A percentile compares a stretch with the other conserved stretches of the same genome.
These are phyloP conservation scores for Chlamydomonas sp. DNA, from an alignment of 139 green algal genomes.

Conservation along the genomic window DNA sequence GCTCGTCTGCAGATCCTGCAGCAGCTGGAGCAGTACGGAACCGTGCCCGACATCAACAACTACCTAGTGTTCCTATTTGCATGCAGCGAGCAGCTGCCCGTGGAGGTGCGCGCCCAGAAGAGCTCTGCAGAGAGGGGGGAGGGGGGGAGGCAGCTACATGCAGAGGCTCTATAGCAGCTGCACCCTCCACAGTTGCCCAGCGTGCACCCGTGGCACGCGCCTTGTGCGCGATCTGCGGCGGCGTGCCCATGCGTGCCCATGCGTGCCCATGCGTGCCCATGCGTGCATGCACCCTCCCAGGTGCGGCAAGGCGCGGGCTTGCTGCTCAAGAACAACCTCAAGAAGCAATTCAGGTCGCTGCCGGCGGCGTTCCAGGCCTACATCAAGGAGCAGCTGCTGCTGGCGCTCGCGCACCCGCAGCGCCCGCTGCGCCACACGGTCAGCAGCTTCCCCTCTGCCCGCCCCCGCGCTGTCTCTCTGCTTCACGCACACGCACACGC, in stretches of 20 bases:
- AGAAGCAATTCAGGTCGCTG: slow-evolving; percentile 40
- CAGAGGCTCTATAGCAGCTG: too few relatives aligned
- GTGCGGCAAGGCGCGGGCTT: slow-evolving; percentile 87
- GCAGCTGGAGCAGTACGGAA: slow-evolving; percentile 68
- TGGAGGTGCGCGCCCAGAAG: too few relatives aligned
- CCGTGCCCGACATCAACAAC: slow-evolving; percentile 88
- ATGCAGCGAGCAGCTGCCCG: slow-evolving; percentile 48
- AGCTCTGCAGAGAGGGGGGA: too few relatives aligned
- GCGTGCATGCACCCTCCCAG: too few relatives aligned
- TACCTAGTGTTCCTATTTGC: slow-evolving; percentile 90
- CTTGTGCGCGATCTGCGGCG: too few relatives aligned
- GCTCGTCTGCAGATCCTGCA: slow-evolving; percentile 71
- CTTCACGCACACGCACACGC: background rate
- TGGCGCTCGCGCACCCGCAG: slow-evolving; percentile 46
- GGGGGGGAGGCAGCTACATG: too few relatives aligned
- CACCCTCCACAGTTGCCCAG: too few relatives aligned
- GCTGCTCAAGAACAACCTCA: slow-evolving; percentile 94
- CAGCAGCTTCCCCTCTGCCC: slow-evolving; percentile 49
- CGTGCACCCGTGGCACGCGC: too few relatives aligned
- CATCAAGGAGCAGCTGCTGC: slow-evolving; percentile 75
- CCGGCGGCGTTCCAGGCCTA: slow-evolving; percentile 42
- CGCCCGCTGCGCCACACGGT: slow-evolving; percentile 72
- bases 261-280: too few relatives aligned
- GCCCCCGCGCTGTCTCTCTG: background rate
- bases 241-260: too few relatives aligned